A percentile compares a stretch with the other conserved stretches of the same genome.
These are phyloP conservation scores for Arabis alpina DNA, from an alignment of 345 rosid genomes.

Conservation along the genomic window DNA sequence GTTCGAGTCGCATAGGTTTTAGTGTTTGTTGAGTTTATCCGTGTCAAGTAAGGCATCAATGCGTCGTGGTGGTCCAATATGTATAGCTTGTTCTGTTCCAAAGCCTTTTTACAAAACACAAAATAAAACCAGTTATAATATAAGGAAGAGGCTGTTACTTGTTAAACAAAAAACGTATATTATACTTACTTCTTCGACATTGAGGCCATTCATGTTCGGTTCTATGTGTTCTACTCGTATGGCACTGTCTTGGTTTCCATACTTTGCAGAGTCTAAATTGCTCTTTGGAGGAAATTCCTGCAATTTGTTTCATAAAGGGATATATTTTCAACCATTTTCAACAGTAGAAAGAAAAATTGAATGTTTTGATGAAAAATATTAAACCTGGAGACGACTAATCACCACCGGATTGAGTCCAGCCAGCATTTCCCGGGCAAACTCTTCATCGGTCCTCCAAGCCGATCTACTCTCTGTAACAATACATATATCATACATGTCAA, in stretches of 20 bases:
- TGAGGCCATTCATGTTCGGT: constrained; percentile 68
- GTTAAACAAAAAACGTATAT: constrained; percentile 1
- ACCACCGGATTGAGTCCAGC: constrained; percentile 84
- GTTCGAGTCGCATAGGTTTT: constrained; percentile 89
- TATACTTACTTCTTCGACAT: constrained; percentile 52
- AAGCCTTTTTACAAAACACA: constrained; percentile 52
- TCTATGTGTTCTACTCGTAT: constrained; percentile 59
- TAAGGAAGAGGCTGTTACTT: constrained; percentile 1
- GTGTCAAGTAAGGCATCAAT: constrained; percentile 69
- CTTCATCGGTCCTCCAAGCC: constrained; percentile 80
- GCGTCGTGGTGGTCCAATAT: constrained; percentile 85
- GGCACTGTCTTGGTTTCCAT: constrained; percentile 70
- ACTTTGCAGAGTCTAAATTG: constrained; percentile 56
- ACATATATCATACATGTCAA: neutral
- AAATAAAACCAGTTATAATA: constrained; percentile 2
- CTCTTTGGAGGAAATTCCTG: constrained; percentile 86
- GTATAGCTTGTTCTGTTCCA: constrained; percentile 58
- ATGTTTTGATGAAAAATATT: neutral
- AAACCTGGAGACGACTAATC: constrained; percentile 52
- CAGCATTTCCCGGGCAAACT: constrained; percentile 80
- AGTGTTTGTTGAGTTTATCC: constrained; percentile 74
- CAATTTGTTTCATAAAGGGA: constrained; percentile 2
- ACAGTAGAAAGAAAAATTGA: neutral
- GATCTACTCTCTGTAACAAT: constrained; percentile 43
- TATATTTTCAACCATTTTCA: neutral